Evolutionary conservation across 169 alveolate species (phyloP).

Genomic region (Eimeria acervulina): DNA sequence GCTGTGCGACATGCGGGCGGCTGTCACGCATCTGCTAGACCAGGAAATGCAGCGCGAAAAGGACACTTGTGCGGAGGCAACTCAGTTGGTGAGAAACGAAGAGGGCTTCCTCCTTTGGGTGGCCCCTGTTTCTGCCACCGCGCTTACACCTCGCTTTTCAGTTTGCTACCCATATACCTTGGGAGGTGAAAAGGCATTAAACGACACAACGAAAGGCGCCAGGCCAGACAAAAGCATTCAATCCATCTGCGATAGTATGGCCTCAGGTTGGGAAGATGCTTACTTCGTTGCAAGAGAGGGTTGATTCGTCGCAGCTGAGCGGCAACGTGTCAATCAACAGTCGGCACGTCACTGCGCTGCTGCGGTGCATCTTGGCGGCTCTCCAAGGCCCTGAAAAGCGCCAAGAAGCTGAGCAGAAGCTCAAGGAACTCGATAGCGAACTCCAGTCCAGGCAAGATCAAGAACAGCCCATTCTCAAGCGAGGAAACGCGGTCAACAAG

Average conservation of each 20-base stretch:
- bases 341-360: constrained; percentile 60
- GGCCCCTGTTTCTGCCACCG: neutral
- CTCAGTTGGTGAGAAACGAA: constrained; percentile 34
- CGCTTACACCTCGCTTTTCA: neutral
- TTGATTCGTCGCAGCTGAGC: constrained; percentile 35
- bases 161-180: neutral
- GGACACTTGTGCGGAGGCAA: constrained; percentile 61
- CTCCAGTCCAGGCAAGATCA: neutral
- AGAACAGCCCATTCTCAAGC: neutral
- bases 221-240: neutral
- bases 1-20: constrained; percentile 69
- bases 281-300: constrained; percentile 28
- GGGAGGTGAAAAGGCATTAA: neutral
- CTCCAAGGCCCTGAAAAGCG: constrained; percentile 69
- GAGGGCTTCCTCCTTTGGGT: neutral
- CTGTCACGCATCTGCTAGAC: constrained; percentile 13
- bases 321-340: constrained; percentile 41
- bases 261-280: constrained; percentile 65
- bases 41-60: constrained; percentile 63
- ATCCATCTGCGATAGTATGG: neutral
- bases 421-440: constrained; percentile 19
- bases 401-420: constrained; percentile 49
- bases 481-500: constrained; percentile 8
- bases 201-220: neutral
- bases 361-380: constrained; percentile 57